Evolutionary conservation across 2,329 filamentous ascomycete species (phyloP).

Genomic region (Dactylellina haptotyla): DNA sequence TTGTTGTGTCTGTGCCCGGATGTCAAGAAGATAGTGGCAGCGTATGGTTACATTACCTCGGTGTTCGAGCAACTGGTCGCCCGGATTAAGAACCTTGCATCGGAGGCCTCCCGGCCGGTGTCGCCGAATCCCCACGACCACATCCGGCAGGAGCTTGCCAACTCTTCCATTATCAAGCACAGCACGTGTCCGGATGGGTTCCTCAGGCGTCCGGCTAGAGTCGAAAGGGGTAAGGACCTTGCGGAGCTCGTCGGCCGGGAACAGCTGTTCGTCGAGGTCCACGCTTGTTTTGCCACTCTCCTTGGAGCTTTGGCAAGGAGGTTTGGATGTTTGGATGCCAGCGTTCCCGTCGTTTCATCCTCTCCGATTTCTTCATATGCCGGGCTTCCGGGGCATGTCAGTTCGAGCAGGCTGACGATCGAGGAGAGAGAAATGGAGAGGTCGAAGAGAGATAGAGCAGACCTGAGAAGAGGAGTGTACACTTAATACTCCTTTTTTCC

Average conservation of each 20-base stretch:
- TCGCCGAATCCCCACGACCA: conserved; percentile 59
- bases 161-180: conserved; percentile 69
- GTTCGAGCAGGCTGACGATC: conserved; percentile 28
- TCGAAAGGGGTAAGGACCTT: conserved; percentile 70
- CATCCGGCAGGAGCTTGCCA: conserved; percentile 63
- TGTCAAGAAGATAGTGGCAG: conserved; percentile 73
- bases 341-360: conserved; percentile 28
- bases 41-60: conserved; percentile 71
- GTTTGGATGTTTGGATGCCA: conserved; percentile 56
- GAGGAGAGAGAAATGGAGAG: conserved; percentile 39
- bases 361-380: conserved; percentile 30
- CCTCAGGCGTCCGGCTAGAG: conserved; percentile 69
- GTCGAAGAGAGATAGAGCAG: conserved; percentile 29
- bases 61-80: conserved; percentile 73
- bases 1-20: conserved; percentile 74
- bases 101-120: conserved; percentile 62
- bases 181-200: conserved; percentile 65
- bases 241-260: conserved; percentile 74
- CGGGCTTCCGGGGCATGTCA: conserved; percentile 45
- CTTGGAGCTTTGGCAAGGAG: conserved; percentile 61
- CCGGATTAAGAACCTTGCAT: conserved; percentile 74
- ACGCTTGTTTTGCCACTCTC: conserved; percentile 72
- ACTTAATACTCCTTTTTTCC: conserved; percentile 1
- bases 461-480: conserved; percentile 41
- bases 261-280: conserved; percentile 75